Base-by-base conservation (phyloP, 805 yeast genomes). In the Pichia heedii region DNA sequence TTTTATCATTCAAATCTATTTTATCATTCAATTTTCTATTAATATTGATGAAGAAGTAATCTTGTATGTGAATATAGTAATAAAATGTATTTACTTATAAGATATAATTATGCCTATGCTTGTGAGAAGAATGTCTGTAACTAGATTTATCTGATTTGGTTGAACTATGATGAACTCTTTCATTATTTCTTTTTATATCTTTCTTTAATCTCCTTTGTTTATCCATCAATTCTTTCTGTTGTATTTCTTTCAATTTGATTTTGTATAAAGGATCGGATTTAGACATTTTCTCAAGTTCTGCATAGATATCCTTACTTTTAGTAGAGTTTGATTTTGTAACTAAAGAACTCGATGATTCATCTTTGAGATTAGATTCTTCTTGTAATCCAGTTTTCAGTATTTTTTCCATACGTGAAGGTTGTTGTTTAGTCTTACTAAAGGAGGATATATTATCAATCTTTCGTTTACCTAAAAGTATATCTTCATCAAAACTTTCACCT, bases 221-320 rank as follows among this genome's bases (percentile, higher is more conserved):
- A 10, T 40, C 44, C 9, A 44, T 24, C 20, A 47, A 3, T 41
- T 41, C 45, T 36, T 45, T 47, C 22, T 53, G 44, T 43, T 46
- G 51, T 21, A 50, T 40, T 42, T 57, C 60, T 38, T 61, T 62
- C 35, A 57, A 44, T 48, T 65, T 63, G 10, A 76, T 69, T 44
- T 60, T 65, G 35, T 67, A 52, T 63, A 78, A 63, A 1, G 84
- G 84, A 51, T 79, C 84, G 35, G 74, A 65, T 41, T 62, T 55
- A 22, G 56, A 55, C 33, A 58, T 52, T 21, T 37, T 44, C 9
- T 41, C 24, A 15, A 36, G 29, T 19, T 36, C 22, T 40, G 45
- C 40, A 37, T 50, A 50, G 37, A 48, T 62, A 30, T 43, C 49
- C 18, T 54, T 42, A 24, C 15, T 29, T 13, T 13, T 16, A 13